phyloP scores from a whole-genome alignment of 164 flowering plant genomes.

The Vitis vinifera region ASM3070453v1 NC_081818.1:26920501-26921000 shows the following conservation, averaged over 20 bases:
- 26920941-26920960: too few relatives aligned
- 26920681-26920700: constrained; percentile 9
- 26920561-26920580: background rate
- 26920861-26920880: background rate
- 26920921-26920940: too few relatives aligned
- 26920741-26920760: constrained; percentile 19
- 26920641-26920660: constrained; percentile 13
- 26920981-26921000: too few relatives aligned
- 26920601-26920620: constrained; percentile 10
- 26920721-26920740: constrained; percentile 21
- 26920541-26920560: constrained; percentile 10
- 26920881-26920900: too few relatives aligned
- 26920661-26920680: constrained; percentile 26
- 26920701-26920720: constrained; percentile 19
- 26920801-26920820: constrained; percentile 13
- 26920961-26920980: too few relatives aligned
- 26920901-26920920: too few relatives aligned
- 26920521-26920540: constrained; percentile 16
- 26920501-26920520: constrained; percentile 17
- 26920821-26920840: background rate
- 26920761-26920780: constrained; percentile 24
- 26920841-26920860: background rate
- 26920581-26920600: constrained; percentile 20
- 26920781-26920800: constrained; percentile 19
- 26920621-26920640: background rate